These are phyloP conservation scores for Coemansia sp. DNA, from an alignment of 192 early-diverging fungal genomes.

Conservation along the genomic window DNA sequence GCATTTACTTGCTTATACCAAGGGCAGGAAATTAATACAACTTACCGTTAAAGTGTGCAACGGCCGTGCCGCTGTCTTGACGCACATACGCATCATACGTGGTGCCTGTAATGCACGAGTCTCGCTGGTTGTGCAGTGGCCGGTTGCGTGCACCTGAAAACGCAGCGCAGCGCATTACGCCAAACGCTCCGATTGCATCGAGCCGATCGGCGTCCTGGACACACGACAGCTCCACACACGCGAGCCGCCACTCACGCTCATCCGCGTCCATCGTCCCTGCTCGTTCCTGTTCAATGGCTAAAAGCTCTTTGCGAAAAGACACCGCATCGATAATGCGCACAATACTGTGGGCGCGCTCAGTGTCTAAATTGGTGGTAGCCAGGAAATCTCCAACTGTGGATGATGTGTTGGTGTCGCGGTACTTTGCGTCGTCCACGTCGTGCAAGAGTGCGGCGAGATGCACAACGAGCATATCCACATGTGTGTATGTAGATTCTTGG, in stretches of 20 bases:
- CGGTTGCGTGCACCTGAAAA: constrained; percentile 67
- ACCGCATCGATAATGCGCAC: constrained; percentile 62
- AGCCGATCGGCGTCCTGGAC: constrained; percentile 75
- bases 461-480: constrained; percentile 59
- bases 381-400: constrained; percentile 59
- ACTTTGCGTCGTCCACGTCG: constrained; percentile 71
- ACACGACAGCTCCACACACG: constrained; percentile 61
- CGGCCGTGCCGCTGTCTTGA: constrained; percentile 56
- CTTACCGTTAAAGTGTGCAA: constrained; percentile 68
- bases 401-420: constrained; percentile 41
- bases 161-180: constrained; percentile 68
- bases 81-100: constrained; percentile 62
- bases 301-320: constrained; percentile 68
- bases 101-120: constrained; percentile 52
- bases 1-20: neutral
- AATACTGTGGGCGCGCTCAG: constrained; percentile 50
- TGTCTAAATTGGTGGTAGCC: constrained; percentile 41
- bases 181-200: constrained; percentile 75
- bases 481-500: constrained; percentile 23
- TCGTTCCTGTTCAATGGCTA: constrained; percentile 38
- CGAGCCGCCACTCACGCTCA: constrained; percentile 54
- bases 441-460: constrained; percentile 69
- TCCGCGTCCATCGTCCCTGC: constrained; percentile 21
- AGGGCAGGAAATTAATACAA: neutral
- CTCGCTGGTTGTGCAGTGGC: constrained; percentile 59